Base-by-base conservation (phyloP, 2,329 filamentous ascomycete genomes). In the Periconia sp. region DNA sequence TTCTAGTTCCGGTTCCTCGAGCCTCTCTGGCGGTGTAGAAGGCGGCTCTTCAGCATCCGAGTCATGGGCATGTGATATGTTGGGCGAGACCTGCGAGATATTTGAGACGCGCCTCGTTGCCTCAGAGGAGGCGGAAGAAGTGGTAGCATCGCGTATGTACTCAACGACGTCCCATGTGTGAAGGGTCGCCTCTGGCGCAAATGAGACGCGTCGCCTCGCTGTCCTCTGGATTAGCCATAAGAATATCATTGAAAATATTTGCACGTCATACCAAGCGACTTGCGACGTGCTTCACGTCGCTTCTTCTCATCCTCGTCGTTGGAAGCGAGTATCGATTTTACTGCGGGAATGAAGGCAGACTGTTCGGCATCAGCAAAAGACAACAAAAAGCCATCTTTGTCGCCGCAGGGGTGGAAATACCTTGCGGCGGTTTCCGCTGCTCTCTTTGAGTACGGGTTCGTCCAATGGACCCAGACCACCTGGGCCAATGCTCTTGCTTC, bases 141-240 rank as follows among this genome's bases (percentile, higher is more conserved):
- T 88, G 1, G 91, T 95, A 15, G 89, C 89, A 65, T 96, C 92
- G 62, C 92, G 90, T 65, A 85, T 81, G 50, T 92, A 88, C 63
- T 97, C 92, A 31, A 96, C 83, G 42, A 94, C 92, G 63, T 97
- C 92, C 80, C 95, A 97, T 0, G 94, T 99, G 67, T 99, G 94
- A 24, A 99, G 79, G 3, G 94, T 99, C 10, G 94, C 94, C 72
- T 99, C 94, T 1, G 94, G 94, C 4, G 94, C 94, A 70, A 99
- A 99, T 0, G 92, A 97, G 23, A 99, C 94, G 63, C 94, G 85
- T 61, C 94, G 85, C 67, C 94, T 95, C 34, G 92, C 82, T 81
- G 28, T 16, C n/a, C n/a, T 32, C 21, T 15, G 9, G 5, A 12
- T 51, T 66, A 23, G 66, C 54, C 16, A 19, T 7, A 8, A n/a